Evolutionary conservation across 352 stramenopile species (phyloP).

Genomic region (Pythium coloratum): DNA sequence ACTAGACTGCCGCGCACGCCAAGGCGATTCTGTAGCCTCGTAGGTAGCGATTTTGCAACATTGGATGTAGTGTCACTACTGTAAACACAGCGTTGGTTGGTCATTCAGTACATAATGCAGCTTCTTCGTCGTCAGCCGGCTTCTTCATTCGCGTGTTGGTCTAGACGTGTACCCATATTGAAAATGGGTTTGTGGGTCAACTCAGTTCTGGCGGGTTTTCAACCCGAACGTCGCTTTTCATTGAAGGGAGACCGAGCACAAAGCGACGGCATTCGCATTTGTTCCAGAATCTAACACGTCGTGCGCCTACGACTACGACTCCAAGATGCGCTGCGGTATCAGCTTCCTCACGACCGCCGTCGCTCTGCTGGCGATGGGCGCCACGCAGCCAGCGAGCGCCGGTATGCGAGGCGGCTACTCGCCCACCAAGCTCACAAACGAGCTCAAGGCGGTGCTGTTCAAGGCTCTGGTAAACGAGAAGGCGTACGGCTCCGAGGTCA

Average conservation of each 20-base stretch:
- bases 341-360: constrained; percentile 1
- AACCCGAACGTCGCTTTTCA: background rate
- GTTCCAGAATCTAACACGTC: no score
- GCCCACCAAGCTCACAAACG: background rate
- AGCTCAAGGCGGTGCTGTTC: constrained; percentile 13
- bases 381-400: background rate
- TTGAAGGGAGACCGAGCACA: background rate
- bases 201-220: background rate
- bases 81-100: background rate
- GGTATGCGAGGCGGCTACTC: constrained; percentile 11
- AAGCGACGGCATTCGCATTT: background rate
- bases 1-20: background rate
- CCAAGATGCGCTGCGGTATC: constrained; percentile 1
- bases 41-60: background rate
- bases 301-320: no score
- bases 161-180: background rate
- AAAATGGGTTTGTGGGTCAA: constrained; percentile 1
- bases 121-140: background rate
- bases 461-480: constrained; percentile 1
- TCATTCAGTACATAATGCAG: no score
- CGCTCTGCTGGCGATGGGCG: background rate
- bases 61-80: background rate
- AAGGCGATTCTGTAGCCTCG: background rate
- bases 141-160: background rate
- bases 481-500: constrained; percentile 11